A percentile compares a stretch with the other conserved stretches of the same genome.
phyloP scores from a whole-genome alignment of 306 rosid genomes.

The Vigna trinervia region DNA sequence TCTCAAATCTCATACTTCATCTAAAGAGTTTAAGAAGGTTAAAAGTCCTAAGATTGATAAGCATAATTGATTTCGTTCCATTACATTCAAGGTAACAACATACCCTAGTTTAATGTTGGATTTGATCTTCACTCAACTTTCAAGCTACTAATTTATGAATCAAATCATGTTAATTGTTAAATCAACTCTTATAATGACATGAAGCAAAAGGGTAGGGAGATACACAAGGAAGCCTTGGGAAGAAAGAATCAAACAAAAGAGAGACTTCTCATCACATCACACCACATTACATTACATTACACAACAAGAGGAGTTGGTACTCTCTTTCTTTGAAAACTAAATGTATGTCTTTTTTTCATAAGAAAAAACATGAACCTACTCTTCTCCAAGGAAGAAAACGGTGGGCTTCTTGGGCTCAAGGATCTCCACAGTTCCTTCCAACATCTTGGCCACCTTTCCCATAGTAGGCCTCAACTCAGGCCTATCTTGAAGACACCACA shows the following conservation, averaged over 20 bases:
- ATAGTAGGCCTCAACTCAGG: slow-evolving; percentile 89
- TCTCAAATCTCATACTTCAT: no score
- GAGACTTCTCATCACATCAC: neutral
- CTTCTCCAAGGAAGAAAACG: slow-evolving; percentile 66
- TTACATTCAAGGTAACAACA: no score
- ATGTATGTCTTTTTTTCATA: no score
- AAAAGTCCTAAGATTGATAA: no score
- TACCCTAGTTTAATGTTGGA: no score
- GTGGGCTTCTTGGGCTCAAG: slow-evolving; percentile 79
- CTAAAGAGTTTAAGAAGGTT: no score
- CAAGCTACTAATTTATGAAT: no score
- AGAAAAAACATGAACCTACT: slow-evolving; percentile 33
- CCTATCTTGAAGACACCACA: slow-evolving; percentile 92
- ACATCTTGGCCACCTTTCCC: slow-evolving; percentile 98
- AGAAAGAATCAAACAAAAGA: neutral
- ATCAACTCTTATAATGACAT: no score
- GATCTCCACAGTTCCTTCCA: slow-evolving; percentile 93
- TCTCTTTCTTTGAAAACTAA: neutral
- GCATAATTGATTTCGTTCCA: no score
- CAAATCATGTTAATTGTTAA: no score
- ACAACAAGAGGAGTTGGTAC: neutral
- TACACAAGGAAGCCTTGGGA: neutral
- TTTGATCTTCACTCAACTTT: no score
- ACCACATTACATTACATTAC: neutral
- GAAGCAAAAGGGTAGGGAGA: neutral